Evolutionary conservation across 1,139 yeast species (phyloP).

Genomic region (Magnusiomyces tetraspermus): DNA sequence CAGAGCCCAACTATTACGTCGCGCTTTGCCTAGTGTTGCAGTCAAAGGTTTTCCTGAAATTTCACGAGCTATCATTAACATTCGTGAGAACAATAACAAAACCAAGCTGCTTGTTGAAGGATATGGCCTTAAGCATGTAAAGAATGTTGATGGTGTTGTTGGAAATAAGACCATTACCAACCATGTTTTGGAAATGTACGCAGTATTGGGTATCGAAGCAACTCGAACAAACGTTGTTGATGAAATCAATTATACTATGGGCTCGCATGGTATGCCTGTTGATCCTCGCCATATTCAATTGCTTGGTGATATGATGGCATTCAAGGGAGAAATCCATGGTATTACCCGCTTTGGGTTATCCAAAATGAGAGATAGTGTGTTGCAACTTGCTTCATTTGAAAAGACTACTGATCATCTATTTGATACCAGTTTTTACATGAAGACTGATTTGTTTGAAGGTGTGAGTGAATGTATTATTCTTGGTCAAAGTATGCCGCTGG

Average conservation of each 20-base stretch:
- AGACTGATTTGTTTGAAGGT: slow-evolving; percentile 91
- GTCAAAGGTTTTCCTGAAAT: slow-evolving; percentile 90
- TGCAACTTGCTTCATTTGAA: slow-evolving; percentile 94
- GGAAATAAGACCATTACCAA: slow-evolving; percentile 84
- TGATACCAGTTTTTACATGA: slow-evolving; percentile 97
- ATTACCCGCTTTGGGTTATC: slow-evolving; percentile 96
- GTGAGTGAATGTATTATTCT: slow-evolving; percentile 95
- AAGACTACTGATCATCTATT: slow-evolving; percentile 97
- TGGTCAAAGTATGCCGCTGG: slow-evolving; percentile 96
- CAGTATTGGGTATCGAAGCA: slow-evolving; percentile 94
- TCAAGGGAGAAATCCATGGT: slow-evolving; percentile 96
- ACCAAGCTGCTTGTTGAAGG: slow-evolving; percentile 95
- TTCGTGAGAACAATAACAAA: slow-evolving; percentile 69
- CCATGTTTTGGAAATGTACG: slow-evolving; percentile 82
- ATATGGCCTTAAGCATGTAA: slow-evolving; percentile 88
- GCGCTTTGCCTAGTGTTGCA: slow-evolving; percentile 76
- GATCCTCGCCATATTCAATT: slow-evolving; percentile 99
- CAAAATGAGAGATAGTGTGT: slow-evolving; percentile 96
- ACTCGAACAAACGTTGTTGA: slow-evolving; percentile 87
- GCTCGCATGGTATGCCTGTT: slow-evolving; percentile 98
- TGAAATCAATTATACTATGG: slow-evolving; percentile 96
- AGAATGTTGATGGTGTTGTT: slow-evolving; percentile 95
- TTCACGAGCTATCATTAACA: slow-evolving; percentile 92
- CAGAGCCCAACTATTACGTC: slow-evolving; percentile 80
- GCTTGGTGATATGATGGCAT: slow-evolving; percentile 97